Conservation (phyloP, 148 eudicot species). For the Cornus controversa region DNA sequence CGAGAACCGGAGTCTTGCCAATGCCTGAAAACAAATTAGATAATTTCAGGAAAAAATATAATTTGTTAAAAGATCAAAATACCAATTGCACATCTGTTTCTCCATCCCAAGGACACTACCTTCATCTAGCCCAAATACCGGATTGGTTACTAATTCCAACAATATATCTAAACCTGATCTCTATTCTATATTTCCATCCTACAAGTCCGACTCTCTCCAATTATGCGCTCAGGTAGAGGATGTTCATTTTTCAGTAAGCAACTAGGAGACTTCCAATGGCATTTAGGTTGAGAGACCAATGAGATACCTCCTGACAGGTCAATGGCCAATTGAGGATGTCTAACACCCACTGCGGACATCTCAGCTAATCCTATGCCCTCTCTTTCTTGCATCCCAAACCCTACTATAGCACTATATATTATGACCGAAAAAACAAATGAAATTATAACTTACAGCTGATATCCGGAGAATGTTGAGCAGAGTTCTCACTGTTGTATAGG, state of each 20-base stretch:
- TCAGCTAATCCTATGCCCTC: background rate
- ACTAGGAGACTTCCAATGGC: too few species aligned
- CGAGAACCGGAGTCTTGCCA: slow-evolving; percentile 94
- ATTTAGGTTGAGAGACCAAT: too few species aligned
- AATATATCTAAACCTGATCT: background rate
- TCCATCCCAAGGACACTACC: background rate
- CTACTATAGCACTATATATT: background rate
- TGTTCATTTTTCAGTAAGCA: too few species aligned
- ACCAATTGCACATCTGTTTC: background rate
- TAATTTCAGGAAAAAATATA: background rate
- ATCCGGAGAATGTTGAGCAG: slow-evolving; percentile 95
- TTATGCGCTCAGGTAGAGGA: background rate
- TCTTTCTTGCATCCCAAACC: background rate
- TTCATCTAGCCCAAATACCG: background rate
- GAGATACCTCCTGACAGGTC: too few species aligned
- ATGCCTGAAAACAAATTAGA: slow-evolving; percentile 53
- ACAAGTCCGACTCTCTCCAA: background rate
- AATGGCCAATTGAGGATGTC: background rate
- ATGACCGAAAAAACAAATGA: background rate
- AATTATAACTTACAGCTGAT: slow-evolving; percentile 75
- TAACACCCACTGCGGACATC: background rate
- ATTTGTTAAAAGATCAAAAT: too few species aligned
- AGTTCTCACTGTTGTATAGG: slow-evolving; percentile 93
- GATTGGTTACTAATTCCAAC: background rate
- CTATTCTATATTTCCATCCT: too few species aligned